Evolutionary conservation across 2,329 filamentous ascomycete species (phyloP).

Genomic region (Leptographium flavum): DNA sequence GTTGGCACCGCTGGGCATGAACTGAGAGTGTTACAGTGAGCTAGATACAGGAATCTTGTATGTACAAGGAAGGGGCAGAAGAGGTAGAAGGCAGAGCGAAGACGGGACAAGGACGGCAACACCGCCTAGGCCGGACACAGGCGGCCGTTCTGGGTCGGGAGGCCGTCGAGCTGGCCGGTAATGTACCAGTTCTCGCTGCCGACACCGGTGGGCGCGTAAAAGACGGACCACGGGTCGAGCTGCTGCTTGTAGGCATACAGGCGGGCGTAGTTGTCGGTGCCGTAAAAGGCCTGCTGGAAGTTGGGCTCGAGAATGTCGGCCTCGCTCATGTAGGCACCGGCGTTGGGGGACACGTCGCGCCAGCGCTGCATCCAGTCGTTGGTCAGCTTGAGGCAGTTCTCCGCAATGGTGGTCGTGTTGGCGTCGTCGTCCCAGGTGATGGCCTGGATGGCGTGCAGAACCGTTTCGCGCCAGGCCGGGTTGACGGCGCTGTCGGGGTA

Average conservation of each 20-base stretch:
- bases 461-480: conserved; percentile 32
- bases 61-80: too few species aligned
- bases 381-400: conserved; percentile 14
- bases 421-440: conserved; percentile 12
- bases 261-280: conserved; percentile 16
- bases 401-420: conserved; percentile 9
- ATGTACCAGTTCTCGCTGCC: conserved; percentile 14
- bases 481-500: conserved; percentile 28
- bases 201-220: conserved; percentile 14
- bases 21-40: too few species aligned
- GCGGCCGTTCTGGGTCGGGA: conserved; percentile 12
- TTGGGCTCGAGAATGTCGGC: conserved; percentile 20
- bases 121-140: conserved; percentile 4
- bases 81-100: neutral
- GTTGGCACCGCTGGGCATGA: too few species aligned
- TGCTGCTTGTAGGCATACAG: conserved; percentile 18
- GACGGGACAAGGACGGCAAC: neutral
- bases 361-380: conserved; percentile 19
- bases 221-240: conserved; percentile 19
- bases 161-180: conserved; percentile 9
- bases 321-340: conserved; percentile 26
- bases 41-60: too few species aligned
- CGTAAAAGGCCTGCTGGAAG: conserved; percentile 22
- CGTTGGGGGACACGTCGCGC: conserved; percentile 16
- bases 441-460: conserved; percentile 22